Evolutionary conservation across 1,284 basidiomycete genomes (phyloP), one percentile per base, ranked within the genome.

Genomic region (Entoloma clypeatum): DNA sequence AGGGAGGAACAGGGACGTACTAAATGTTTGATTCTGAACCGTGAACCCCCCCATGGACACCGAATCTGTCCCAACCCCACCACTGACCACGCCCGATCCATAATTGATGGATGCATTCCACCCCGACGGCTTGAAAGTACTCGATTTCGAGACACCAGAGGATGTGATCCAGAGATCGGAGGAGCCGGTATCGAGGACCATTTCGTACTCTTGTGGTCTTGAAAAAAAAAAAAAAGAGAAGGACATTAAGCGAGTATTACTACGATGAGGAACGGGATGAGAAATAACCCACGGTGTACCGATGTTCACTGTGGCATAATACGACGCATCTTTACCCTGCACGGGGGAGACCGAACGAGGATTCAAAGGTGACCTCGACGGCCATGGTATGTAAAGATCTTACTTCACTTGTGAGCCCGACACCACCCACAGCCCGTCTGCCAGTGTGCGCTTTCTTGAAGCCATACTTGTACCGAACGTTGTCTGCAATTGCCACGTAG

Each of bases 81-180:
- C 79, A 1, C 47, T 29, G 0, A 76, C 75, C 2, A 53, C 43
- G 0, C 79, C 79, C 13, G 75, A 77, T 0, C 79, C 79, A 56
- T 82, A 82, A 1, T 49, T 45, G 21, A 72, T 61, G 41, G 52
- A 19, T 49, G 54, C 48, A 5, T 33, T 30, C 7, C 53, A 43
- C 36, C 53, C 52, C 16, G 54, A 51, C 33, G 21, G 57, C 47
- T 51, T 58, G 49, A 53, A 62, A 2, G 75, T 56, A 0, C 68
- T 70, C 0, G 77, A 75, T 27, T 51, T 39, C 0, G 25, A 10
- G 50, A 79, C 89, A 3, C 53, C 32, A 0, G 63, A 58, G 16
- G 72, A 68, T 2, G 78, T 77, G 4, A 93, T 68, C 85, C 89
- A 92, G 4, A 92, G 70, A 60, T 92, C 90, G 5, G 88, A 77